Evolutionary conservation across 2,329 filamentous ascomycete genomes (phyloP).

Genomic region (Xylariaceae sp.): DNA sequence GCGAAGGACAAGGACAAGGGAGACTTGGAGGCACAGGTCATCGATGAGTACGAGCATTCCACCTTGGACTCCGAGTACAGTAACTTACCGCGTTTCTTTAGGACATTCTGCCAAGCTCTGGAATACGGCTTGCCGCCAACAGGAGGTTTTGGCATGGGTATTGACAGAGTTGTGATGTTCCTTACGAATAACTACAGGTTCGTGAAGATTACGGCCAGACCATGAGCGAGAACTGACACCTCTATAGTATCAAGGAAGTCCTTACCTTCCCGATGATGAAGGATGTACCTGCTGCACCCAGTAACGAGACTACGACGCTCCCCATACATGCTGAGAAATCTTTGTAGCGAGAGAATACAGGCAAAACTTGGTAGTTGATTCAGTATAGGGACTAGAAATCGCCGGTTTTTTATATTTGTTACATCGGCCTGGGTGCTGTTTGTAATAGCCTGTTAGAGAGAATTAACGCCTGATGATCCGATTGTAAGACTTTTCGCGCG

Average conservation of each 20-base stretch:
- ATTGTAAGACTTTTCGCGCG: not conserved
- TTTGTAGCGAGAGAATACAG: not conserved
- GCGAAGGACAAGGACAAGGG: constrained; percentile 92
- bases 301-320: not conserved
- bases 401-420: not conserved
- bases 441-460: not conserved
- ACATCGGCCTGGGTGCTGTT: not conserved
- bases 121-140: constrained; percentile 92
- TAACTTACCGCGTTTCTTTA: not conserved
- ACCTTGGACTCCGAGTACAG: not conserved
- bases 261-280: constrained; percentile 98
- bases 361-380: not conserved
- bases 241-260: constrained; percentile 77
- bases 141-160: constrained; percentile 90
- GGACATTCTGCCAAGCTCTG: constrained; percentile 81
- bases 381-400: not conserved
- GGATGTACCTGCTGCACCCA: constrained; percentile 10
- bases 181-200: constrained; percentile 83
- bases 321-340: not conserved
- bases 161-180: constrained; percentile 85
- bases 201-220: not conserved
- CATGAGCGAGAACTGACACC: constrained; percentile 8
- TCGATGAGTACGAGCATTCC: constrained; percentile 60
- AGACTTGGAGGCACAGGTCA: constrained; percentile 92
- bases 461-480: not conserved